Base-by-base conservation (phyloP, 495 filamentous ascomycete genomes). In the Tuber aestivum region DNA sequence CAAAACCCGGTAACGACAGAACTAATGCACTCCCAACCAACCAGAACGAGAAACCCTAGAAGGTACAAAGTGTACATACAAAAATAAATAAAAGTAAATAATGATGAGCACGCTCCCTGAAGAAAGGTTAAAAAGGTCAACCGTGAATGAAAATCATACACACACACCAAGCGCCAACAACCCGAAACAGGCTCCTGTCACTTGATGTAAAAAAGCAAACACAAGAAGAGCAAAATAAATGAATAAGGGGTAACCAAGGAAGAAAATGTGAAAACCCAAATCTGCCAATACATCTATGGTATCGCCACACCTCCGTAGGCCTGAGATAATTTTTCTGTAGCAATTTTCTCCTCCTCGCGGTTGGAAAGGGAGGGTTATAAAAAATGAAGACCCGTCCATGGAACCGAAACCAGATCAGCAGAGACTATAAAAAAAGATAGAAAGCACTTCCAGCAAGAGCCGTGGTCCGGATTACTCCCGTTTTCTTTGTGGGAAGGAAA, bases 191-290 rank as follows among this genome's bases (percentile, higher is more conserved):
- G 72, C 37, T 74, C 20, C 69, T n/a, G 40, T 74, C 18, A 56
- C 70, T 74, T 84, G 80, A 80, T 84, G 83, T 83, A 86, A 83
- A 84, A 84, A 85, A 81, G 83, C 84, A 84, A 84, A 81, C 79
- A 80, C 80, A 84, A 83, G 77, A 44, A 79, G 84, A 76, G 70
- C 61, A 79, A 71, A 84, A 75, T 79, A 76, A 82, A 76, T 69
- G 77, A 79, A 70, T 68, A 76, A 76, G 70, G 27, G 74, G 76
- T 79, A 81, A 81, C 77, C 76, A 83, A 83, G 77, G 80, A 70
- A 73, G 79, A 77, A 61, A 78, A 76, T 48, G 73, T 41, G 79
- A 78, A 69, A 80, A 79, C 69, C 76, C 70, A 41, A 72, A 32
- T 61, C 76, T 76, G 74, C 27, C 56, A 65, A 65, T 65, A 65